phyloP scores from a whole-genome alignment of 1,284 basidiomycete genomes.

The Ceratobasidium sp. region DNA sequence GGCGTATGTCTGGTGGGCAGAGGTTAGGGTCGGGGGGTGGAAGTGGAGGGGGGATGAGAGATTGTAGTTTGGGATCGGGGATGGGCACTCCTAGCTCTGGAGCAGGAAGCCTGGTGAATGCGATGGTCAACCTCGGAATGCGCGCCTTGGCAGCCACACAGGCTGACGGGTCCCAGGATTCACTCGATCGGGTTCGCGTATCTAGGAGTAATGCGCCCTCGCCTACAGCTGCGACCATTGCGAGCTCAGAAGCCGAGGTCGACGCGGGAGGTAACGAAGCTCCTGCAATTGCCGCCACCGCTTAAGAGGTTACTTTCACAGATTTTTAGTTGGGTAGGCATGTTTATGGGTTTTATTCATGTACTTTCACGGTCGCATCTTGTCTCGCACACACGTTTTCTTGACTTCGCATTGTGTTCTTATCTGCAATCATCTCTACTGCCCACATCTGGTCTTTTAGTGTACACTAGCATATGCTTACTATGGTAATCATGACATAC shows the following conservation, averaged over 20 bases:
- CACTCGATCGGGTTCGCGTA: slow-evolving; percentile 20
- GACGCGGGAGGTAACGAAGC: too few relatives aligned
- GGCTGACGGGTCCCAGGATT: slow-evolving; percentile 19
- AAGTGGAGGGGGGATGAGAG: not conserved
- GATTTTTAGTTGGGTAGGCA: too few relatives aligned
- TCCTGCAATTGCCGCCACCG: not conserved
- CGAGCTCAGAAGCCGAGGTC: too few relatives aligned
- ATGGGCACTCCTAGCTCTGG: not conserved
- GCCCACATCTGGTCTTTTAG: too few relatives aligned
- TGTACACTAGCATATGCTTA: too few relatives aligned
- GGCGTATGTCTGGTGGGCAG: not conserved
- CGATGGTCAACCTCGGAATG: not conserved
- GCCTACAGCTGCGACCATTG: not conserved
- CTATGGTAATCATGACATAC: too few relatives aligned
- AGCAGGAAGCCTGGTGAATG: not conserved
- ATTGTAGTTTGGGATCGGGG: not conserved
- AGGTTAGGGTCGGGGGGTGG: not conserved
- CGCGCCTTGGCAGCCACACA: not conserved
- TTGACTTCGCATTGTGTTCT: too few relatives aligned
- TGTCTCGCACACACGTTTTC: too few relatives aligned
- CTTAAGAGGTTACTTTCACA: not conserved
- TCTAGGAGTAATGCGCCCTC: slow-evolving; percentile 22
- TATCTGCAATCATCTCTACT: too few relatives aligned
- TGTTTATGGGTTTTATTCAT: not conserved
- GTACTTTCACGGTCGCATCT: not conserved